Evolutionary conservation across 1,284 basidiomycete genomes (phyloP).

Genomic region (Cutaneotrichosporon spelunceum): DNA sequence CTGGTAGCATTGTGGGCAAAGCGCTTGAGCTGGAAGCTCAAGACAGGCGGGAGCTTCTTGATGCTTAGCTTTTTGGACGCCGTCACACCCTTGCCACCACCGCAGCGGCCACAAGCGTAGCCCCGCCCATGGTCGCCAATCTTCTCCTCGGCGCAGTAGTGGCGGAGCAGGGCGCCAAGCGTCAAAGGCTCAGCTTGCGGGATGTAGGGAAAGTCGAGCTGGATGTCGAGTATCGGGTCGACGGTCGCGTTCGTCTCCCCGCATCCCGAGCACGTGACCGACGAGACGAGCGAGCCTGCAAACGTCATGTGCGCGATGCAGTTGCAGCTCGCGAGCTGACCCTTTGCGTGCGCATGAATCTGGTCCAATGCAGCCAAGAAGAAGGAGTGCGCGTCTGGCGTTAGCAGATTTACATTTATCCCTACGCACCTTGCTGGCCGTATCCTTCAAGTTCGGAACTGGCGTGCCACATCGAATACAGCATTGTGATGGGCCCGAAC

Average conservation of each 20-base stretch:
- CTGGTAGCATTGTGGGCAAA: conserved; percentile 83
- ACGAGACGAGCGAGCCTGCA: conserved; percentile 78
- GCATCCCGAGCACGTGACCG: conserved; percentile 77
- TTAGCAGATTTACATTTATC: conserved; percentile 16
- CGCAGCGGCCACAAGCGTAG: conserved; percentile 48
- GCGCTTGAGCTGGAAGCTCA: conserved; percentile 95
- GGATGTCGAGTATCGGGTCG: conserved; percentile 89
- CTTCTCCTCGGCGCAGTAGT: conserved; percentile 44
- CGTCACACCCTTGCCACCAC: conserved; percentile 40
- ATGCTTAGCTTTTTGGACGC: conserved; percentile 82
- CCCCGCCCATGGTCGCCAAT: conserved; percentile 44
- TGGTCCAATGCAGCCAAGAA: conserved; percentile 77
- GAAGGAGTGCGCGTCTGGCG: conserved; percentile 54
- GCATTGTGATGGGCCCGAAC: conserved; percentile 78
- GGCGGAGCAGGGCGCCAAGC: conserved; percentile 35
- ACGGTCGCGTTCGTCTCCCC: conserved; percentile 71
- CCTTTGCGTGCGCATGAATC: conserved; percentile 74
- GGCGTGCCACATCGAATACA: conserved; percentile 81
- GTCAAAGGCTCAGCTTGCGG: conserved; percentile 19
- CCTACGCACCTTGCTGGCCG: conserved; percentile 74
- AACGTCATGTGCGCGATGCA: conserved; percentile 93
- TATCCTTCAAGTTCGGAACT: conserved; percentile 81
- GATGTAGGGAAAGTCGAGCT: conserved; percentile 64
- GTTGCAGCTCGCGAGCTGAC: conserved; percentile 62
- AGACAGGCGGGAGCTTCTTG: conserved; percentile 77